These are phyloP conservation scores for Yarrowia deformans DNA, from an alignment of 805 yeast genomes.

Conservation along the genomic window DNA sequence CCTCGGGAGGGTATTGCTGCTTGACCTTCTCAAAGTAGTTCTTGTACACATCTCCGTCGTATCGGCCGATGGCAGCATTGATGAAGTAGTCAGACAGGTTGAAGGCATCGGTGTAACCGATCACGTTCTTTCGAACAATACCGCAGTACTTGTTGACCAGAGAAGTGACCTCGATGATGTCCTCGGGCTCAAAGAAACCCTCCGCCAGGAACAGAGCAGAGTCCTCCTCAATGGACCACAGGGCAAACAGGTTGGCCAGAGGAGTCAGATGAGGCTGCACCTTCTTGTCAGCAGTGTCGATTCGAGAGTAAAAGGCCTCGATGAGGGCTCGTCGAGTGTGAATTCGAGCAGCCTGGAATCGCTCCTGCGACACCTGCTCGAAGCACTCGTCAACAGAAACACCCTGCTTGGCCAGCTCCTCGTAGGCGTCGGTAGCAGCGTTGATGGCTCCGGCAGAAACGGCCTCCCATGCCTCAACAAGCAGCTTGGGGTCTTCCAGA, in stretches of 20 bases:
- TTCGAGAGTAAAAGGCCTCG: conserved; percentile 52
- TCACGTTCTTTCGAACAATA: conserved; percentile 68
- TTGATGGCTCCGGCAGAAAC: conserved; percentile 50
- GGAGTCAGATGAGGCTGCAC: conserved; percentile 60
- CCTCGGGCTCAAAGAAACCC: conserved; percentile 60
- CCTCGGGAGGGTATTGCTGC: conserved; percentile 55
- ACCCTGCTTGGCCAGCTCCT: conserved; percentile 45
- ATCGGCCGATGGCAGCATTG: conserved; percentile 81
- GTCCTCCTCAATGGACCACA: conserved; percentile 71
- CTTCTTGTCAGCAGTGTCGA: conserved; percentile 50
- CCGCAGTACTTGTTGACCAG: conserved; percentile 58
- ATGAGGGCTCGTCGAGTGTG: conserved; percentile 53
- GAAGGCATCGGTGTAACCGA: conserved; percentile 84
- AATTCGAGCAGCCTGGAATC: conserved; percentile 53
- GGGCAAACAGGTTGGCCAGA: conserved; percentile 68
- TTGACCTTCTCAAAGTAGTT: conserved; percentile 71
- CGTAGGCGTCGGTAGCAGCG: conserved; percentile 49
- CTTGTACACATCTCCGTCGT: conserved; percentile 83
- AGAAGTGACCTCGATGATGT: conserved; percentile 55
- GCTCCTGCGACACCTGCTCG: conserved; percentile 53
- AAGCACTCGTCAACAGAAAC: conserved; percentile 49
- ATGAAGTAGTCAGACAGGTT: conserved; percentile 79
- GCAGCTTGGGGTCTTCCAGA: conserved; percentile 46
- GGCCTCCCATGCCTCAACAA: conserved; percentile 52
- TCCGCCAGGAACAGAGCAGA: conserved; percentile 74